Percentiles rank a stretch among this genome's conserved stretches.
phyloP scores from a whole-genome alignment of 768 basidiomycete species.

The Tubosaeta sp. region DNA sequence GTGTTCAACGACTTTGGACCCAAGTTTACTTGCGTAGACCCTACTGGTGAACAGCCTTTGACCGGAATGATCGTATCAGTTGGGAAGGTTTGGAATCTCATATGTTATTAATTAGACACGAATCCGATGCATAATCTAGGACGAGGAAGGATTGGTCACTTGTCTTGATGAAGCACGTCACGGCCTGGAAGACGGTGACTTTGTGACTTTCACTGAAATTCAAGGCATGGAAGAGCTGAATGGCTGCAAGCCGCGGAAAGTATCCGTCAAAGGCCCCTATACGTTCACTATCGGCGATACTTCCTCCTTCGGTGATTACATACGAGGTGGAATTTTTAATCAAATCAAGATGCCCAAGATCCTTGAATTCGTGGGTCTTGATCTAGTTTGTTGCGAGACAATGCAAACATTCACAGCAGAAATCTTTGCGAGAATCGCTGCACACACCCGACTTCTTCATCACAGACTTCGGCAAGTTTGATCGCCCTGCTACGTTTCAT shows the following conservation, averaged over 20 bases:
- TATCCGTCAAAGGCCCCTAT: constrained; percentile 94
- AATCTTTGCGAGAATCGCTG: constrained; percentile 86
- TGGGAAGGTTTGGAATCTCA: constrained; percentile 54
- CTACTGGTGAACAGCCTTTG: constrained; percentile 95
- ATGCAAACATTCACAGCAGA: constrained; percentile 45
- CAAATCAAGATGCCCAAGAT: constrained; percentile 99
- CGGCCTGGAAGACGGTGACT: constrained; percentile 98
- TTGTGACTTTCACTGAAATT: constrained; percentile 93
- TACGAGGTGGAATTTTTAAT: constrained; percentile 88
- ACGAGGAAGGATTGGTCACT: constrained; percentile 87
- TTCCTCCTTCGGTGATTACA: constrained; percentile 68
- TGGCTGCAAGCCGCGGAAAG: constrained; percentile 84
- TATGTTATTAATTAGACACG: not conserved
- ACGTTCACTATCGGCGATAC: constrained; percentile 97
- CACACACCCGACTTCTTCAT: constrained; percentile 82
- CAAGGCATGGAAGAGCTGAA: constrained; percentile 94
- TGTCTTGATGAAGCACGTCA: constrained; percentile 97
- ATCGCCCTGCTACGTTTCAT: constrained; percentile 86
- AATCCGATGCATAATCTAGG: constrained; percentile 39
- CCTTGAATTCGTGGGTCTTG: constrained; percentile 76
- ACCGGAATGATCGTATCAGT: constrained; percentile 95
- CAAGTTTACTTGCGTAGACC: constrained; percentile 93
- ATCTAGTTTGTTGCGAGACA: not conserved
- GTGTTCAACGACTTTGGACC: constrained; percentile 96
- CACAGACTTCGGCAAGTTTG: constrained; percentile 97